These are phyloP conservation scores for Exophiala lecanii-corni DNA, from an alignment of 2,329 filamentous ascomycete genomes.

Conservation along the genomic window DNA sequence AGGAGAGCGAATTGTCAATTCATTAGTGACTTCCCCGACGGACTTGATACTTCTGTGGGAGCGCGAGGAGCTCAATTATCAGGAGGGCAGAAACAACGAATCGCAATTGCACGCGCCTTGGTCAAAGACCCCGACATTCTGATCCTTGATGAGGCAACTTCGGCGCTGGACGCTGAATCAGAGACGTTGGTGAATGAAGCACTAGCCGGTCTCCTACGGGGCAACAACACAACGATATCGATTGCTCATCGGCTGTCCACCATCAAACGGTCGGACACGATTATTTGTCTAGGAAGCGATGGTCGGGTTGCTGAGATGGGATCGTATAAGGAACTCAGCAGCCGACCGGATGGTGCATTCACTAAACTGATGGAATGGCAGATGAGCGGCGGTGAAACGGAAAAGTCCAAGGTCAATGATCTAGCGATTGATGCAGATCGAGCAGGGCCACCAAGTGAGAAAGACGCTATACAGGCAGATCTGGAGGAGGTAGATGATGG, in stretches of 20 bases:
- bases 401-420: slow-evolving; percentile 15
- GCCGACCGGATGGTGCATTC: slow-evolving; percentile 74
- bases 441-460: slow-evolving; percentile 40
- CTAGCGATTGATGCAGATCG: slow-evolving; percentile 26
- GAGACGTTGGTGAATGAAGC: slow-evolving; percentile 95
- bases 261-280: slow-evolving; percentile 90
- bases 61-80: slow-evolving; percentile 89
- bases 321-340: slow-evolving; percentile 71
- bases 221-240: slow-evolving; percentile 92
- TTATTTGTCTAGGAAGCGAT: slow-evolving; percentile 83
- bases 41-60: slow-evolving; percentile 89
- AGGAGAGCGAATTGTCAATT: slow-evolving; percentile 93
- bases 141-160: slow-evolving; percentile 94
- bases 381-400: slow-evolving; percentile 73
- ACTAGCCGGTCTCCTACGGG: slow-evolving; percentile 71
- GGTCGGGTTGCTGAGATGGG: slow-evolving; percentile 89
- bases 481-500: slow-evolving; percentile 34
- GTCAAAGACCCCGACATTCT: slow-evolving; percentile 96
- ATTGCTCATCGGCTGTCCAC: slow-evolving; percentile 95
- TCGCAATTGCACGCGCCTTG: slow-evolving; percentile 90
- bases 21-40: slow-evolving; percentile 93
- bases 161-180: slow-evolving; percentile 90
- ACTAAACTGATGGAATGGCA: slow-evolving; percentile 99
- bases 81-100: slow-evolving; percentile 94
- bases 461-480: slow-evolving; percentile 48